Conservation (phyloP, 2,329 filamentous ascomycete species). For the Erysiphe pisi region DNA sequence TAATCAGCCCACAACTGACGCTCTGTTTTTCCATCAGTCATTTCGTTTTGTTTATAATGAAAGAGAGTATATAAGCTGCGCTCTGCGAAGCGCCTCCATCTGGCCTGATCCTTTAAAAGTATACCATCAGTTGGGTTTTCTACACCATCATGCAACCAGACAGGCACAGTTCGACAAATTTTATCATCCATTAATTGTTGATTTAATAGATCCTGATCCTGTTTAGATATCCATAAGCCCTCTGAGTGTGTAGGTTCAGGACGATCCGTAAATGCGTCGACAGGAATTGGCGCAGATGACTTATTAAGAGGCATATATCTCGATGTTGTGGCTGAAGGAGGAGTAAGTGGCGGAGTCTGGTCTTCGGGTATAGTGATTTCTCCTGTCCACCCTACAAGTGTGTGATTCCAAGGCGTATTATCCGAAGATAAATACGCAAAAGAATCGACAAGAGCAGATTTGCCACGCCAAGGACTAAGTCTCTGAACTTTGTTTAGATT, state of each 20-base stretch:
- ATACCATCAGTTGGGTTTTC: conserved; percentile 57
- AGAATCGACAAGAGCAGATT: conserved; percentile 85
- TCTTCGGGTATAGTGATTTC: conserved; percentile 55
- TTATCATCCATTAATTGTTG: conserved; percentile 60
- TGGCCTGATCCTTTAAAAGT: conserved; percentile 64
- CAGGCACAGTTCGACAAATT: conserved; percentile 68
- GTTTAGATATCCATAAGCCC: conserved; percentile 57
- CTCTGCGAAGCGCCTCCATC: conserved; percentile 86
- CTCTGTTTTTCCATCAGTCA: conserved; percentile 71
- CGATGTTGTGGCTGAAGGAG: conserved; percentile 42
- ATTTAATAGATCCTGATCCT: conserved; percentile 64
- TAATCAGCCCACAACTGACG: conserved; percentile 85
- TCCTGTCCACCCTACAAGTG: conserved; percentile 87
- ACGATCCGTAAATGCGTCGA: conserved; percentile 50
- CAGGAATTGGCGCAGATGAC: conserved; percentile 66
- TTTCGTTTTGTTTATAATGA: conserved; percentile 92
- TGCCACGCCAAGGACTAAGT: conserved; percentile 66
- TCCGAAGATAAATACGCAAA: conserved; percentile 80
- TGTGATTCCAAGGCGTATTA: conserved; percentile 78
- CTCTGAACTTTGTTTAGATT: conserved; percentile 44
- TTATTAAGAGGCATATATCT: conserved; percentile 53
- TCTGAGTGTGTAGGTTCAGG: conserved; percentile 52
- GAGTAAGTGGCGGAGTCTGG: conserved; percentile 42
- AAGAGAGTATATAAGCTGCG: conserved; percentile 85
- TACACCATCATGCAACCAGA: conserved; percentile 74